Evolutionary conservation across 1,284 basidiomycete genomes (phyloP), one percentile per base, ranked within the genome.

Genomic region (Ceratobasidium sp.): DNA sequence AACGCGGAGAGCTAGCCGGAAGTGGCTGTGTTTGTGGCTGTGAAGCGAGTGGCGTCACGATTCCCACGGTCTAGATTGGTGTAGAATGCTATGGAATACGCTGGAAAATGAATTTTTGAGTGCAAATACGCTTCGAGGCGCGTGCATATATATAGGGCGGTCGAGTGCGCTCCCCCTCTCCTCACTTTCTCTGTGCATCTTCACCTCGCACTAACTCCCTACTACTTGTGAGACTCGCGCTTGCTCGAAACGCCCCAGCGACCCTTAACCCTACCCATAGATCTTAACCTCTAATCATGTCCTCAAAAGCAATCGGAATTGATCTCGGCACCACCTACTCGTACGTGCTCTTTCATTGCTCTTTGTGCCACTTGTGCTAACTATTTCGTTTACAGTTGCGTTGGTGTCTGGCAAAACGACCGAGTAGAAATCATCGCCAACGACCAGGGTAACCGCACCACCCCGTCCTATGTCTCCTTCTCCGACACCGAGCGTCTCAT

Each of bases 331-430:
- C 75, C 49, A 76, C 73, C 43, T 61, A 71, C 57, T 71, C 69
- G 54, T 70, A 21, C 23, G 67, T 70, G 35, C 8, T 16, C 16
- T n/a, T 35, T 41, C 32, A 11, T 4, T 26, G 84, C 83, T 76
- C 8, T 6, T 21, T 2, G 32, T 32, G 30, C 35, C 26, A 6
- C 14, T 43, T 46, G 6, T 13, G 5, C 13, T 49, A 7, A 46
- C 61, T 47, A 38, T 41, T 35, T 32, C 43, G 11, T 38, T 26
- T 69, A 73, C 71, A 74, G 74, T 59, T 79, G 78, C 74, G 81
- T 81, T 41, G 84, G 83, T 77, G 84, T 84, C 74, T 85, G 83
- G 83, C 83, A 83, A 76, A 83, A 84, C 73, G 84, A 84, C 80
- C 81, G 83, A 73, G 84, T 84, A 69, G 84, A 85, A 79, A 84